These are phyloP conservation scores for Syzygium jambos DNA, from an alignment of 345 rosid species.

Conservation along the genomic window DNA sequence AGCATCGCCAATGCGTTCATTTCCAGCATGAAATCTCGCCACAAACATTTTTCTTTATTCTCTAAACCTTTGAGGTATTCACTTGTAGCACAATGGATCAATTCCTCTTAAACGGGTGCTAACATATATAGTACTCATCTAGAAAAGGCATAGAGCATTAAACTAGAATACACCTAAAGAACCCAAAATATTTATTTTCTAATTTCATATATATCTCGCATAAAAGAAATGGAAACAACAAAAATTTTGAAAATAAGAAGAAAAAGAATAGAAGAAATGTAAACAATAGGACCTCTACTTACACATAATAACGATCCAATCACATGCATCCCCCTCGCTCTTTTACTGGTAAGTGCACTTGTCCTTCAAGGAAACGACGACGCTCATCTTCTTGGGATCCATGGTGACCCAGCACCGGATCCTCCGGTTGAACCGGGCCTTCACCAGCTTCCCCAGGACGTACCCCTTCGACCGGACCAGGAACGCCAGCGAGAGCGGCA, in stretches of 20 bases:
- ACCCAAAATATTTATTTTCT: neutral
- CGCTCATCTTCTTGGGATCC: slow-evolving; percentile 47
- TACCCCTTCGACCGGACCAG: slow-evolving; percentile 51
- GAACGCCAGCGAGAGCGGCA: slow-evolving; percentile 38
- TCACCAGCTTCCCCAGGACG: slow-evolving; percentile 51
- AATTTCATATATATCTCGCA: neutral
- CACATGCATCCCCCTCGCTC: neutral
- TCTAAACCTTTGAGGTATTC: neutral
- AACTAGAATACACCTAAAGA: neutral
- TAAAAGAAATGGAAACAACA: neutral
- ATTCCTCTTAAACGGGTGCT: neutral
- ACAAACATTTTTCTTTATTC: neutral
- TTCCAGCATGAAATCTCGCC: neutral
- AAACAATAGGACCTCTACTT: neutral
- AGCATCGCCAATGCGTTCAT: neutral
- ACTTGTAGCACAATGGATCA: neutral
- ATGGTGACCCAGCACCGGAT: slow-evolving; percentile 35
- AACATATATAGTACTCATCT: neutral
- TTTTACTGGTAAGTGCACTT: slow-evolving; percentile 37
- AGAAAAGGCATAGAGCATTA: neutral
- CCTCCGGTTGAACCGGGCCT: slow-evolving; percentile 44
- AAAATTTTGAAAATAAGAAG: neutral
- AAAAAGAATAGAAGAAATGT: neutral
- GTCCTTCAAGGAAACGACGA: slow-evolving; percentile 30
- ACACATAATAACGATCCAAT: neutral